A percentile compares a stretch with the other conserved stretches of the same genome.
Evolutionary conservation across 805 yeast genomes (phyloP).

Genomic region (Komagataella phaffii): DNA sequence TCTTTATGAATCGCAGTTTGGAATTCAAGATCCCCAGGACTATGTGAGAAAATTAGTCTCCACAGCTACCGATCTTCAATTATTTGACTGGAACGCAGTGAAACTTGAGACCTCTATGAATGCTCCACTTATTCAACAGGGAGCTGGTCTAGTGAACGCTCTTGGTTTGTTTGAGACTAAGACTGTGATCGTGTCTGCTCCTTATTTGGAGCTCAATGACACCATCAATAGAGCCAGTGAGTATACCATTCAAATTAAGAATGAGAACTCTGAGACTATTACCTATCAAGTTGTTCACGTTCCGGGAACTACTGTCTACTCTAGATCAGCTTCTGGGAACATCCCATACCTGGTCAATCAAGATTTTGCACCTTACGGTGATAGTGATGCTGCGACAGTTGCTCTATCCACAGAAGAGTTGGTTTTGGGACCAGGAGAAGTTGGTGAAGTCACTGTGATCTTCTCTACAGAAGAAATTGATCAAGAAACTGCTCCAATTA

Average conservation of each 20-base stretch:
- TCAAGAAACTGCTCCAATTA: constrained; percentile 1
- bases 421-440: constrained; percentile 3
- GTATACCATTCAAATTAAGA: constrained; percentile 4
- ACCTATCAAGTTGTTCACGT: constrained; percentile 2
- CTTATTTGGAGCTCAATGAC: constrained; percentile 5
- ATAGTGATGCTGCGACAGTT: constrained; percentile 1
- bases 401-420: constrained; percentile 1
- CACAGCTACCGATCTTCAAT: constrained; percentile 2
- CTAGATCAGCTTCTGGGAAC: background rate
- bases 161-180: constrained; percentile 5
- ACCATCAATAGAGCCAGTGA: constrained; percentile 5
- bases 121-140: constrained; percentile 9
- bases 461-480: background rate
- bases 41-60: constrained; percentile 3
- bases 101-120: background rate
- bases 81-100: background rate
- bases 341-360: background rate
- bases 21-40: background rate
- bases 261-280: constrained; percentile 4
- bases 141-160: constrained; percentile 9
- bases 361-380: background rate
- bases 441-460: constrained; percentile 3
- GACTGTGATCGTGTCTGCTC: constrained; percentile 4
- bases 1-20: constrained; percentile 4
- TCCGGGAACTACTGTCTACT: constrained; percentile 2